Percentiles rank a stretch among this genome's conserved stretches.
Conservation (phyloP, 2,329 filamentous ascomycete species). For the Didymella glomerata region DNA sequence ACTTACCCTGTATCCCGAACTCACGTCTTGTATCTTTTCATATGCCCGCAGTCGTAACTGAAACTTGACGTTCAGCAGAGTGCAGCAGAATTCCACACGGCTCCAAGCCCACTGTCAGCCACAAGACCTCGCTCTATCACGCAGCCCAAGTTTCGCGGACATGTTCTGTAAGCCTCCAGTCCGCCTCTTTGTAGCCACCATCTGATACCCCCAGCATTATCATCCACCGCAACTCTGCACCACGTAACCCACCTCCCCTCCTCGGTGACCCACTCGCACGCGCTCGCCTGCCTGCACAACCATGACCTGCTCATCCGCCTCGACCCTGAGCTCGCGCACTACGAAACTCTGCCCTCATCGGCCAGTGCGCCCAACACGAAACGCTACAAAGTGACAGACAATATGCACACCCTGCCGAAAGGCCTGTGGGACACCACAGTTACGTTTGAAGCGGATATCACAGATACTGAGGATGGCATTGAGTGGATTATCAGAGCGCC, state of each 20-base stretch:
- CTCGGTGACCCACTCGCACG: conserved; percentile 31
- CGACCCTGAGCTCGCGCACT: conserved; percentile 48
- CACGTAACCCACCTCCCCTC: conserved; percentile 47
- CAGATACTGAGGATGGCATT: conserved; percentile 45
- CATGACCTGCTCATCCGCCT: conserved; percentile 50
- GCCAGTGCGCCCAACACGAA: conserved; percentile 36
- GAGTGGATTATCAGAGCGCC: conserved; percentile 49
- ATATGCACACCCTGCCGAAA: conserved; percentile 48
- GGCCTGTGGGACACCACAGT: conserved; percentile 50
- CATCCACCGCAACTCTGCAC: conserved; percentile 43
- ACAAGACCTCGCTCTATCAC: not conserved
- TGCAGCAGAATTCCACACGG: not conserved
- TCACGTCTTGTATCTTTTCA: not conserved
- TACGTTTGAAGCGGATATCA: conserved; percentile 46
- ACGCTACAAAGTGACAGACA: conserved; percentile 49
- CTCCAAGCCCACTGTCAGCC: not conserved
- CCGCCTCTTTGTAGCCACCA: conserved; percentile 2
- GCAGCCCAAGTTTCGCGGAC: not conserved
- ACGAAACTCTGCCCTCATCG: conserved; percentile 39
- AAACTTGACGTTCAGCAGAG: too few species aligned
- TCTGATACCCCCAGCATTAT: conserved; percentile 36
- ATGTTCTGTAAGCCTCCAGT: conserved; percentile 42
- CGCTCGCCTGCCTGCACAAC: conserved; percentile 42
- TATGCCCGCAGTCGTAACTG: not conserved
- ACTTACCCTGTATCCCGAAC: not conserved